phyloP scores from a whole-genome alignment of 352 stramenopile species.

The Plasmopara viticola region DNA sequence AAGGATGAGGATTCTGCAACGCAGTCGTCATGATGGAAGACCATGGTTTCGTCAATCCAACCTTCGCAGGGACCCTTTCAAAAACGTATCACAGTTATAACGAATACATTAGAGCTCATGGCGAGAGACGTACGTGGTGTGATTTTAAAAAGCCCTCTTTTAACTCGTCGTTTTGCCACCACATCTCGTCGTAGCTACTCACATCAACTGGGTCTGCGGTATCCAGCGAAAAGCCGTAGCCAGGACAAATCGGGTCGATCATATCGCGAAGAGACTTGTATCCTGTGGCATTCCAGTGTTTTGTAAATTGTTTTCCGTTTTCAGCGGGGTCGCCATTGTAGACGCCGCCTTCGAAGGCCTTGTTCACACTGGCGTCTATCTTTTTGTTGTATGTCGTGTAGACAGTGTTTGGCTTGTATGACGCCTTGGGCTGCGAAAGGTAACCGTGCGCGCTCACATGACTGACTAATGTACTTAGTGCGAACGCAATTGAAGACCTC shows the following conservation, averaged over 20 bases:
- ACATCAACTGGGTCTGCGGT: constrained; percentile 26
- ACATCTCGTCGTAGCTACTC: constrained; percentile 24
- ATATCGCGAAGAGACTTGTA: constrained; percentile 35
- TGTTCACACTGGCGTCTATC: constrained; percentile 24
- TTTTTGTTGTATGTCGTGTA: constrained; percentile 25
- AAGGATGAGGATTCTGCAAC: constrained; percentile 27
- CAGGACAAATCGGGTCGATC: constrained; percentile 26
- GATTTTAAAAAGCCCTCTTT: constrained; percentile 32
- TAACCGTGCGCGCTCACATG: constrained; percentile 16
- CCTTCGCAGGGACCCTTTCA: constrained; percentile 38
- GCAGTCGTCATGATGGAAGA: constrained; percentile 48
- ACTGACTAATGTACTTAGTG: constrained; percentile 9
- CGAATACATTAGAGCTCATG: neutral
- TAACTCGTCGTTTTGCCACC: constrained; percentile 39
- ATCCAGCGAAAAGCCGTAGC: constrained; percentile 25
- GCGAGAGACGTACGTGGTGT: constrained; percentile 26
- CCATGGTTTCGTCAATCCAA: constrained; percentile 39
- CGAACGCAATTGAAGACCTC: constrained; percentile 4
- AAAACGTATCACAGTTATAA: neutral
- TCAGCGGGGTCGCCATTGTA: constrained; percentile 30
- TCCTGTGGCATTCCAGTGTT: constrained; percentile 23
- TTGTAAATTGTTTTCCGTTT: constrained; percentile 27
- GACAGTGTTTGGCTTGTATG: constrained; percentile 19
- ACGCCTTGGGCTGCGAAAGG: constrained; percentile 19
- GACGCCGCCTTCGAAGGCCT: constrained; percentile 21